A percentile compares a stretch with the other conserved stretches of the same genome.
phyloP scores from a whole-genome alignment of 352 stramenopile species.

The Phytophthora pinifolia region DNA sequence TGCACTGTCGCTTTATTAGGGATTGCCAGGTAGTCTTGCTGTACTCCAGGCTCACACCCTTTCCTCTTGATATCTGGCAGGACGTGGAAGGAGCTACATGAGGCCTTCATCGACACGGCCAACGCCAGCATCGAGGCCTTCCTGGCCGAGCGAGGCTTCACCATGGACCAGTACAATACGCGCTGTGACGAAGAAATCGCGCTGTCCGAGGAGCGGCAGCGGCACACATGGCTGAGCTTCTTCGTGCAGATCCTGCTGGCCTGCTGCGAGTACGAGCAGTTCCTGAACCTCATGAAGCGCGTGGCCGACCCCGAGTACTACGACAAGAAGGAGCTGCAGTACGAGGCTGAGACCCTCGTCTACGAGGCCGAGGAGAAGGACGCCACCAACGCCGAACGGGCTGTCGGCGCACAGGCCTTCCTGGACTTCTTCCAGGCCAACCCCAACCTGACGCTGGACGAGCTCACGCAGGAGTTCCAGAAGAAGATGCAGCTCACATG shows the following conservation, averaged over 20 bases:
- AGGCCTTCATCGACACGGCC: conserved; percentile 66
- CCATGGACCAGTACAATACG: conserved; percentile 69
- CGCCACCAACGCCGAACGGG: conserved; percentile 27
- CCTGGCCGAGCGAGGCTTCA: conserved; percentile 54
- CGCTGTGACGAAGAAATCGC: conserved; percentile 74
- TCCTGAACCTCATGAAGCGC: conserved; percentile 83
- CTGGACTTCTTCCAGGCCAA: conserved; percentile 74
- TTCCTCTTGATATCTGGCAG: conserved; percentile 19
- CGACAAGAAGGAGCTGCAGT: conserved; percentile 78
- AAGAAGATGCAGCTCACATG: conserved; percentile 66
- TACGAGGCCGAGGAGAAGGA: conserved; percentile 50
- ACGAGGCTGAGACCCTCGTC: conserved; percentile 61
- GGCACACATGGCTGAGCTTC: conserved; percentile 76
- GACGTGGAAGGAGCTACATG: conserved; percentile 66
- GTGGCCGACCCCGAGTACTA: conserved; percentile 79
- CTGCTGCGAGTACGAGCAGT: conserved; percentile 84
- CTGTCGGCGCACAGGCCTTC: conserved; percentile 60
- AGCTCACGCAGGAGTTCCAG: conserved; percentile 75
- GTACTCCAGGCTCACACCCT: conserved; percentile 1
- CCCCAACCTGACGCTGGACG: conserved; percentile 63
- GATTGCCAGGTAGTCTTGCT: not conserved
- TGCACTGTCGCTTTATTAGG: conserved; percentile 2
- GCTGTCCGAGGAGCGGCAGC: conserved; percentile 69
- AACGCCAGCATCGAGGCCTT: conserved; percentile 77
- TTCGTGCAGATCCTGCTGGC: conserved; percentile 81